Percentiles rank a stretch among this genome's conserved stretches.
Evolutionary conservation across 2,329 filamentous ascomycete species (phyloP).

Genomic region (Furcasterigmium sp.): DNA sequence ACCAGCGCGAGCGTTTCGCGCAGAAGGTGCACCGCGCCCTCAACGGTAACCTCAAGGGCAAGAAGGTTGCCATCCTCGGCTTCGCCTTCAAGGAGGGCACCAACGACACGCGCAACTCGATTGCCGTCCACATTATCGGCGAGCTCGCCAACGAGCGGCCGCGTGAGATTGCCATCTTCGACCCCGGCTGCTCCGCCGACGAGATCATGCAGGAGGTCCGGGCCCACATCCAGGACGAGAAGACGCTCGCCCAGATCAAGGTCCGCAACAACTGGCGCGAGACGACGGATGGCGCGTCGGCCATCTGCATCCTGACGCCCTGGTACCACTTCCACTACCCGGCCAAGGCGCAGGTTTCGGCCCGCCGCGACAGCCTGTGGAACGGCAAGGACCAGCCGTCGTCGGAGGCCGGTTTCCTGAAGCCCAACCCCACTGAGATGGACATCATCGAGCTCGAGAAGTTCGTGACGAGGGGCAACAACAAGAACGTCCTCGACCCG

Average conservation of each 20-base stretch:
- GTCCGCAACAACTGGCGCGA: slow-evolving; percentile 35
- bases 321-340: slow-evolving; percentile 44
- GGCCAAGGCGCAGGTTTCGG: slow-evolving; percentile 12
- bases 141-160: slow-evolving; percentile 60
- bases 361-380: slow-evolving; percentile 10
- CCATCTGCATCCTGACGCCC: slow-evolving; percentile 45
- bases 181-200: slow-evolving; percentile 54
- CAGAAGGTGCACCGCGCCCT: slow-evolving; percentile 60
- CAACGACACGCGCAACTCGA: slow-evolving; percentile 66
- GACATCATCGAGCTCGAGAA: slow-evolving; percentile 19
- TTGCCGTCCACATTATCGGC: slow-evolving; percentile 63
- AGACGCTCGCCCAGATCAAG: slow-evolving; percentile 54
- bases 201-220: slow-evolving; percentile 47
- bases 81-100: slow-evolving; percentile 81
- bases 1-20: slow-evolving; percentile 64
- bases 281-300: slow-evolving; percentile 21
- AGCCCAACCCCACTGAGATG: slow-evolving; percentile 18
- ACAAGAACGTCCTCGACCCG: slow-evolving; percentile 37
- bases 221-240: slow-evolving; percentile 39
- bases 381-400: slow-evolving; percentile 7
- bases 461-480: slow-evolving; percentile 13
- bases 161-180: slow-evolving; percentile 61
- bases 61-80: slow-evolving; percentile 68
- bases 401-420: slow-evolving; percentile 10
- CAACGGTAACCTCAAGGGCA: slow-evolving; percentile 62